Base-by-base conservation (phyloP, 2,329 filamentous ascomycete species). In the Bretziella fagacearum region DNA sequence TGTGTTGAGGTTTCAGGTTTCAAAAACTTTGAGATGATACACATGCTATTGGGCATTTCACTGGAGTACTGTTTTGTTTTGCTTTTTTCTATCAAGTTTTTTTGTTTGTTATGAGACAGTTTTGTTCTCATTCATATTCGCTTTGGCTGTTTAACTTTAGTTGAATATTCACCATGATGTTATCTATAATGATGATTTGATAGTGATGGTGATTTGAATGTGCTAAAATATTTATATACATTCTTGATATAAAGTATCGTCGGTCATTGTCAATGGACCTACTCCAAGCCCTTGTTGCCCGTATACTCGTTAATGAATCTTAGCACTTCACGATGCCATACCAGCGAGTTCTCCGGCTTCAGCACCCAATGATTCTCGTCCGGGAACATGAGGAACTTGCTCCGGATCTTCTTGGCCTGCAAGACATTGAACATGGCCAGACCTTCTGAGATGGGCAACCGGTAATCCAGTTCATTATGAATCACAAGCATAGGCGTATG, bases 391-490 rank as follows among this genome's bases (percentile, higher is more conserved):
- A 93, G 58, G 53, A 93, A 75, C 53, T 80, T 77, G 60, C 83
- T 91, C 17, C 83, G 78, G 1, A 93, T 71, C 0, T 77, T 77
- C 45, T 73, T 72, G 20, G 76, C 73, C 63, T 94, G 86, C 25
- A 94, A 65, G 6, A 86, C 79, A 53, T 93, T 93, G 65, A 93
- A 94, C 45, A 84, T 81, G 2, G 82, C 74, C 46, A 94, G 62
- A 0, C 86, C 87, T 61, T 95, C 89, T 0, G 80, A 77, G 46
- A 96, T 79, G 1, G 86, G 81, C 22, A 95, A 66, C 15, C 89
- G 74, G 59, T 94, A 96, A 61, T 96, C 89, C 26, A 91, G 70
- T 56, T 91, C 84, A 57, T 78, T 89, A 62, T 96, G 89, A 47
- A 96, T 86, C 51, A 76, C 62, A 52, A 98, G 68, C 62, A 91